These are phyloP conservation scores for Neurospora sp. DNA, from an alignment of 495 filamentous ascomycete genomes.

Conservation along the genomic window DNA sequence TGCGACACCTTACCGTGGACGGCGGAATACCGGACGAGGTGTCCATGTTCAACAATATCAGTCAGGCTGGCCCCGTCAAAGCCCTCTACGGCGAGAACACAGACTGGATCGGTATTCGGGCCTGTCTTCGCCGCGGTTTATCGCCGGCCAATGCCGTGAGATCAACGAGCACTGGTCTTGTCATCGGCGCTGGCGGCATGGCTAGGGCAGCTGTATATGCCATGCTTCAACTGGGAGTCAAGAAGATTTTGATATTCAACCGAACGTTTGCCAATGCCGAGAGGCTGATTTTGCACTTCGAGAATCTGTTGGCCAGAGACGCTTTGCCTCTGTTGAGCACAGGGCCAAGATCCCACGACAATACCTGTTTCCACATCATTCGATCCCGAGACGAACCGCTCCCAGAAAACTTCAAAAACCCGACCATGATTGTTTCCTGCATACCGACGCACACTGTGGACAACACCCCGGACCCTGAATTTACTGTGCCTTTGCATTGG, in stretches of 20 bases:
- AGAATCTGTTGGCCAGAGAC: constrained; percentile 21
- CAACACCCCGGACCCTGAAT: constrained; percentile 51
- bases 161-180: constrained; percentile 49
- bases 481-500: constrained; percentile 59
- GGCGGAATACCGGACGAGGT: constrained; percentile 50
- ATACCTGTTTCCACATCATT: constrained; percentile 48
- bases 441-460: constrained; percentile 56
- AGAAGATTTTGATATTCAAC: constrained; percentile 63
- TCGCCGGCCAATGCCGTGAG: constrained; percentile 66
- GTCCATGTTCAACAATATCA: constrained; percentile 46
- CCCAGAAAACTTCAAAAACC: constrained; percentile 47
- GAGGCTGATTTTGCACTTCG: constrained; percentile 57
- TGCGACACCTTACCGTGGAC: constrained; percentile 47
- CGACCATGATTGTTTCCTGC: constrained; percentile 60
- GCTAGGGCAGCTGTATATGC: constrained; percentile 65
- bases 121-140: constrained; percentile 56
- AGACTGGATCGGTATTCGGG: constrained; percentile 61
- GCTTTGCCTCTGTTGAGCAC: constrained; percentile 35
- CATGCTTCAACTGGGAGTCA: constrained; percentile 63
- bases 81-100: constrained; percentile 71
- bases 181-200: constrained; percentile 71
- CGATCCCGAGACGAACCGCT: constrained; percentile 46
- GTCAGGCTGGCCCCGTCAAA: constrained; percentile 50
- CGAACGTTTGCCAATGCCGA: constrained; percentile 50
- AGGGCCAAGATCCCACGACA: constrained; percentile 31